These are phyloP conservation scores for Curvularia lunata DNA, from an alignment of 2,329 filamentous ascomycete genomes.

Conservation along the genomic window DNA sequence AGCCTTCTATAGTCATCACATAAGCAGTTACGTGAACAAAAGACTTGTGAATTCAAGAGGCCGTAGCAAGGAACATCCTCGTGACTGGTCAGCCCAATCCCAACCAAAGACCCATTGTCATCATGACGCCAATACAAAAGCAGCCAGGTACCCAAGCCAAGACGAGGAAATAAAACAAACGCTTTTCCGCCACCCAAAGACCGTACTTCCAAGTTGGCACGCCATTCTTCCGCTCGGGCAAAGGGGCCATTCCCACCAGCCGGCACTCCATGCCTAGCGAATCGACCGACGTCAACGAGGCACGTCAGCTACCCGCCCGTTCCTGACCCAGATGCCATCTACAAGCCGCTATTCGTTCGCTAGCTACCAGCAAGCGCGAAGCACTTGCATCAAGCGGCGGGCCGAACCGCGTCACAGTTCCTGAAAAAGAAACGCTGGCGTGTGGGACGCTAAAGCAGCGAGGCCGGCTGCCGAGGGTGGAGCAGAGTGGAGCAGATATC, in stretches of 20 bases:
- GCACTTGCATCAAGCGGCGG: constrained; percentile 39
- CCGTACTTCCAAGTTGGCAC: constrained; percentile 5
- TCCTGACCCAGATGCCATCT: constrained; percentile 11
- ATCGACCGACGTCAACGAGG: constrained; percentile 18
- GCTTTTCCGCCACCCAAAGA: constrained; percentile 3
- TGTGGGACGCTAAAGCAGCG: constrained; percentile 41
- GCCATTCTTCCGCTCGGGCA: constrained; percentile 17
- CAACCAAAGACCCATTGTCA: constrained; percentile 3
- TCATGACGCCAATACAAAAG: constrained; percentile 17
- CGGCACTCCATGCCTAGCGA: constrained; percentile 13
- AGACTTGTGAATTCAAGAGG: constrained; percentile 7
- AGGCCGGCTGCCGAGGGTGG: constrained; percentile 26
- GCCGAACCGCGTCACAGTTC: constrained; percentile 42
- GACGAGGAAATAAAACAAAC: constrained; percentile 6
- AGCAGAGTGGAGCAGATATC: constrained; percentile 33
- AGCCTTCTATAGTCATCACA: constrained; percentile 9
- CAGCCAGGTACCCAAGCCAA: constrained; percentile 12
- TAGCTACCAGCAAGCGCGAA: constrained; percentile 34
- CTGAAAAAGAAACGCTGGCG: constrained; percentile 38
- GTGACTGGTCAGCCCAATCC: constrained; percentile 2
- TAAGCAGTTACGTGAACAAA: constrained; percentile 32
- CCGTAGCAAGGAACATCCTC: constrained; percentile 4
- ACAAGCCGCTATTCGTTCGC: constrained; percentile 40
- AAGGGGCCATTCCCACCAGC: constrained; percentile 23
- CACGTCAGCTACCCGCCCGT: constrained; percentile 21